A percentile compares a stretch with the other conserved stretches of the same genome.
These are phyloP conservation scores for Neoscytalidium dimidiatum DNA, from an alignment of 2,329 filamentous ascomycete species.

Conservation along the genomic window DNA sequence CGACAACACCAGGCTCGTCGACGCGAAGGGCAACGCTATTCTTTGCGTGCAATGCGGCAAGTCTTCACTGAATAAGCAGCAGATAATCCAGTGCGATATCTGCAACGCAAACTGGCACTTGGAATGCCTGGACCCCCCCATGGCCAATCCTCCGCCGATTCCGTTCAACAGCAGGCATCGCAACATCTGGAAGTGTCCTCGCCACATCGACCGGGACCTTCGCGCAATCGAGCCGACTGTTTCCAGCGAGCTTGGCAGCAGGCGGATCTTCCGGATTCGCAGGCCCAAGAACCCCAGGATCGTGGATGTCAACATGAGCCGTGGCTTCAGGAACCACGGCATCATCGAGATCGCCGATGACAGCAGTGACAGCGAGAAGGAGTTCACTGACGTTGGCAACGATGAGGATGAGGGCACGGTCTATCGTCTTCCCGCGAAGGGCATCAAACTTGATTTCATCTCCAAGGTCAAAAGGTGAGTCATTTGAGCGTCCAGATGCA, in stretches of 20 bases:
- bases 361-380: slow-evolving; percentile 43
- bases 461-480: slow-evolving; percentile 54
- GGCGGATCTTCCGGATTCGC: slow-evolving; percentile 38
- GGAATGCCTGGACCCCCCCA: slow-evolving; percentile 84
- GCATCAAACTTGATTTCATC: slow-evolving; percentile 62
- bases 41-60: slow-evolving; percentile 76
- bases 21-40: slow-evolving; percentile 71
- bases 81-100: slow-evolving; percentile 83
- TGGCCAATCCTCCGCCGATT: slow-evolving; percentile 72
- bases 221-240: slow-evolving; percentile 46
- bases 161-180: slow-evolving; percentile 56
- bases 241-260: slow-evolving; percentile 26
- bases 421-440: slow-evolving; percentile 47
- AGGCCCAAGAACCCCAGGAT: slow-evolving; percentile 52
- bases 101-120: slow-evolving; percentile 87
- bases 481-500: background rate
- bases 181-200: slow-evolving; percentile 82
- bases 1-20: slow-evolving; percentile 62
- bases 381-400: slow-evolving; percentile 46
- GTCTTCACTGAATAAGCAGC: slow-evolving; percentile 63
- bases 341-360: slow-evolving; percentile 50
- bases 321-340: slow-evolving; percentile 61
- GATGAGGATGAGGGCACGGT: slow-evolving; percentile 41
- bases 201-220: slow-evolving; percentile 79
- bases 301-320: slow-evolving; percentile 51